Evolutionary conservation across 768 basidiomycete species (phyloP), one percentile per base, ranked within the genome.

Genomic region (Hygrocybe coccinea): DNA sequence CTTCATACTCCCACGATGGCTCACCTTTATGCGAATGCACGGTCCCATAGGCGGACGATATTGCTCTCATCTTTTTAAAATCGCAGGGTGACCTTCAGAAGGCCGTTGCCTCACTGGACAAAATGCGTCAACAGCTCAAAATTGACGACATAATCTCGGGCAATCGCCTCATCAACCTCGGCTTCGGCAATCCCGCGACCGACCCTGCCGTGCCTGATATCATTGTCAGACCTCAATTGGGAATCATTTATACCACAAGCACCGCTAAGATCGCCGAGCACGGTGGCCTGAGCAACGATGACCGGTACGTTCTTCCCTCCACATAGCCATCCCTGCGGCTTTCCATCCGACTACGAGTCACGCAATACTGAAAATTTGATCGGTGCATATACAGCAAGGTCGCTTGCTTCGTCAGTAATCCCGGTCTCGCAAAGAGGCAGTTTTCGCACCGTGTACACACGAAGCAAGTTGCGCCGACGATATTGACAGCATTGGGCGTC

Each of bases 391-490:
- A 10, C 22, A 46, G 45, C 45, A 24, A 24, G 45, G 45, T 50
- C 24, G 51, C 51, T 6, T 52, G 33, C 51, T 39, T 52, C 51
- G 51, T 52, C 36, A 52, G 51, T 29, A 52, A 52, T 35, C 51
- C 51, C 7, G 9, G 8, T 11, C 17, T 52, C 35, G n/a, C 7
- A 29, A 39, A 52, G 37, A 38, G 7, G 7, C 9, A 36, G 33
- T 11, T 52, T 35, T 7, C 8, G 22, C 7, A 41, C 33, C 8
- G 7, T 9, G 51, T 52, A 6, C 7, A 14, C n/a, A 52, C 51
- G 35, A 52, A 39, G 35, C 51, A 52, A 35, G 37, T 52, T 29
- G 51, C 51, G 33, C 34, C 51, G 11, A 52, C 51, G 29, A 39
- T 52, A 6, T 39, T 52, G 51, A 17, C 6, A 6, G 51, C 51